Conservation (phyloP, 73 alveolate species). For the Stentor coeruleus region DNA sequence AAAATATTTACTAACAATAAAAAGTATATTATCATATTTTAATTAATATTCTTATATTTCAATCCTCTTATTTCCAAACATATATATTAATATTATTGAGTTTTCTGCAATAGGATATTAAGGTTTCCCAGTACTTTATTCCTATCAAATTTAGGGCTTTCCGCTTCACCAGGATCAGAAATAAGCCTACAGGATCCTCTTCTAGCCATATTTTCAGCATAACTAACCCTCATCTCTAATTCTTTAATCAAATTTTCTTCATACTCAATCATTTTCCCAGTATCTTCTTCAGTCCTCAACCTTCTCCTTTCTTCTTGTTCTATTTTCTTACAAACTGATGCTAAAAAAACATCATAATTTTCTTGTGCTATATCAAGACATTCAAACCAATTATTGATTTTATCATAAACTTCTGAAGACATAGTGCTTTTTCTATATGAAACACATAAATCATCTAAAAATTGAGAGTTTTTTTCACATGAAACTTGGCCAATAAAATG, state of each 20-base stretch:
- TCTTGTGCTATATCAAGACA: not conserved
- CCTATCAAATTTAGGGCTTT: no score
- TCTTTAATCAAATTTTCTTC: not conserved
- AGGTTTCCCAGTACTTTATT: no score
- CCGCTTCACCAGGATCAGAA: no score
- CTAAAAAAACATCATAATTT: not conserved
- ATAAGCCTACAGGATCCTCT: not conserved
- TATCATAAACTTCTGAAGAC: not conserved
- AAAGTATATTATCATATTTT: no score
- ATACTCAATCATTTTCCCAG: not conserved
- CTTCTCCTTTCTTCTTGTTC: not conserved
- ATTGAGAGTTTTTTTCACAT: not conserved
- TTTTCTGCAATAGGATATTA: no score
- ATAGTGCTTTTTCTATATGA: not conserved
- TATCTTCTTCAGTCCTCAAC: not conserved
- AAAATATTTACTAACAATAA: no score
- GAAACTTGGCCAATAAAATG: not conserved
- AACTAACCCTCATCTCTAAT: not conserved
- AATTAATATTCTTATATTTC: no score
- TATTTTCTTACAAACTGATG: not conserved
- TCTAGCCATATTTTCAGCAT: not conserved
- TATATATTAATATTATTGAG: no score
- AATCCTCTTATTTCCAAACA: no score
- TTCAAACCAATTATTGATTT: not conserved
- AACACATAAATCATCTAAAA: slow-evolving; percentile 25